Conservation (phyloP, 2,329 filamentous ascomycete genomes). For the Colletotrichum lini region DNA sequence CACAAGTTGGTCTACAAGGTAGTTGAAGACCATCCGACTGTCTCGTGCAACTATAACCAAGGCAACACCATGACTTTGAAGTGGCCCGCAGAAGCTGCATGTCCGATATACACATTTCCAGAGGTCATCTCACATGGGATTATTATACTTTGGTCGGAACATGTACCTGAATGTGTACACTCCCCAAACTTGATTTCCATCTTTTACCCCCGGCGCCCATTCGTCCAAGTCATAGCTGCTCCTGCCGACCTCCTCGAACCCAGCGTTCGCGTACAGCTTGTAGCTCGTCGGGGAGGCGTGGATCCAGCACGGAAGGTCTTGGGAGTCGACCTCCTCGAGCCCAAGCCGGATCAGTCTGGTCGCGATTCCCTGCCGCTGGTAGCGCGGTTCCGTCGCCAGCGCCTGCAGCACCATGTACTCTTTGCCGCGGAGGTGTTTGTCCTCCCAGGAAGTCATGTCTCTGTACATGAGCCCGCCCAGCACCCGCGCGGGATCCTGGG, state of each 20-base stretch:
- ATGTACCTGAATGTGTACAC: slow-evolving; percentile 27
- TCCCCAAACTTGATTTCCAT: slow-evolving; percentile 5
- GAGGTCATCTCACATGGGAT: neutral
- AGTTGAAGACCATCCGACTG: neutral
- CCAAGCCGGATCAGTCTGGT: slow-evolving; percentile 1
- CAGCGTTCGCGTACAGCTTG: slow-evolving; percentile 12
- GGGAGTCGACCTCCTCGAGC: slow-evolving; percentile 5
- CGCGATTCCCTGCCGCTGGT: slow-evolving; percentile 17
- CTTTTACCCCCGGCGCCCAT: slow-evolving; percentile 8
- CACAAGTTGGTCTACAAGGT: neutral
- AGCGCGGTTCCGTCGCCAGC: slow-evolving; percentile 17
- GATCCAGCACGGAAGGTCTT: slow-evolving; percentile 14
- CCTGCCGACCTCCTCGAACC: slow-evolving; percentile 22
- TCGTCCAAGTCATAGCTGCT: slow-evolving; percentile 27
- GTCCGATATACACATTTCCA: too few species aligned
- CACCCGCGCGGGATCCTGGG: slow-evolving; percentile 8
- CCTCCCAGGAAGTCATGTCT: slow-evolving; percentile 22
- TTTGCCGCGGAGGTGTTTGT: neutral
- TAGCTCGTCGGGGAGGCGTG: slow-evolving; percentile 27
- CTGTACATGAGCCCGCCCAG: slow-evolving; percentile 25
- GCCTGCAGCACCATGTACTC: slow-evolving; percentile 22
- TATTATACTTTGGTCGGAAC: neutral
- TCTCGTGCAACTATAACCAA: neutral
- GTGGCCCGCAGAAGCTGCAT: neutral
- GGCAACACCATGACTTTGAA: too few species aligned